A percentile compares a stretch with the other conserved stretches of the same genome.
These are phyloP conservation scores for Farysia itapuensis DNA, from an alignment of 1,284 basidiomycete species.

Conservation along the genomic window DNA sequence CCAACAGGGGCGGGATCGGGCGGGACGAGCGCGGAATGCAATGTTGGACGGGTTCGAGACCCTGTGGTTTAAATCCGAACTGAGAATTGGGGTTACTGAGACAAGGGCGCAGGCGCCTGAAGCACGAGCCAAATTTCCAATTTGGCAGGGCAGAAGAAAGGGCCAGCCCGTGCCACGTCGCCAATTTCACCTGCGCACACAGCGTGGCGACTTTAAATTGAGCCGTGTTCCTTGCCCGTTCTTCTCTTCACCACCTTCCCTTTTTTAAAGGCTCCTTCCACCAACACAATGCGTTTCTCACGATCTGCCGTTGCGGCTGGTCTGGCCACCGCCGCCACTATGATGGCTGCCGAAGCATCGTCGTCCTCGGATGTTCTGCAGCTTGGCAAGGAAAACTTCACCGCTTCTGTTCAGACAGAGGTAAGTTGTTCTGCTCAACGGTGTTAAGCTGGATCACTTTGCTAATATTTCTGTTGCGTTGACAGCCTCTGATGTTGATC, in stretches of 20 bases:
- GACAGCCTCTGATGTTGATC: slow-evolving; percentile 78
- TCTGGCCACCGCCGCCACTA: slow-evolving; percentile 42
- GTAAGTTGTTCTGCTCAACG: slow-evolving; percentile 11
- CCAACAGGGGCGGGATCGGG: too few relatives aligned
- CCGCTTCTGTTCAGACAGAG: slow-evolving; percentile 69
- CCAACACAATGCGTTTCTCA: slow-evolving; percentile 34
- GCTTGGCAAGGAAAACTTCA: slow-evolving; percentile 74
- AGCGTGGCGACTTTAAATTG: too few relatives aligned
- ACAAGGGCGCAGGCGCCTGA: too few relatives aligned
- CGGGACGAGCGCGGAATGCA: too few relatives aligned
- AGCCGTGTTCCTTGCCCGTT: too few relatives aligned
- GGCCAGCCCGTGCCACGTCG: too few relatives aligned
- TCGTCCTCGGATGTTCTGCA: slow-evolving; percentile 77
- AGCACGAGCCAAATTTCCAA: too few relatives aligned
- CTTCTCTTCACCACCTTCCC: not conserved
- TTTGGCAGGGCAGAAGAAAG: too few relatives aligned
- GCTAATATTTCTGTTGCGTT: not conserved
- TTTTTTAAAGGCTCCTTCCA: not conserved
- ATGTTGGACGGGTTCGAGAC: too few relatives aligned
- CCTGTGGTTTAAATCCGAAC: too few relatives aligned
- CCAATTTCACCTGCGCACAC: too few relatives aligned
- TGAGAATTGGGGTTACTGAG: too few relatives aligned
- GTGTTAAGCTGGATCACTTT: not conserved
- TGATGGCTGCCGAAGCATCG: slow-evolving; percentile 65
- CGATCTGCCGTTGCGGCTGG: slow-evolving; percentile 35